Evolutionary conservation across 164 flowering plant genomes (phyloP).

Genomic region (Dillenia turbinata): DNA sequence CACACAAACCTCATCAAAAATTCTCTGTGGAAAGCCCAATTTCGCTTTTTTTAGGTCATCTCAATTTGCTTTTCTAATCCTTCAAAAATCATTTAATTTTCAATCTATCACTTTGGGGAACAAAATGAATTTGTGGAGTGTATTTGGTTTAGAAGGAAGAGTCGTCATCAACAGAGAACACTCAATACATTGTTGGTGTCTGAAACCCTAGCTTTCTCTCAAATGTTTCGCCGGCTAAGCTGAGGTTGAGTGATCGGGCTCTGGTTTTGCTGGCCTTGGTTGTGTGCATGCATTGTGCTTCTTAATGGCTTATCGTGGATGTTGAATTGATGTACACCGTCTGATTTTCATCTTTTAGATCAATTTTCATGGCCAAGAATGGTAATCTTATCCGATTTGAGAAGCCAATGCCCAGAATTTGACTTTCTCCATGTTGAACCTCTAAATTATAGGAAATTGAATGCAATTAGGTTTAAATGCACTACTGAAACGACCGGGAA

Average conservation of each 20-base stretch:
- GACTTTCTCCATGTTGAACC: too few species aligned
- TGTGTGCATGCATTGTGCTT: slow-evolving; percentile 52
- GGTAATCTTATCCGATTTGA: too few species aligned
- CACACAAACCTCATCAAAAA: not conserved
- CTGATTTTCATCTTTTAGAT: not conserved
- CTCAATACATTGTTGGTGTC: slow-evolving; percentile 32
- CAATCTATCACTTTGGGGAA: not conserved
- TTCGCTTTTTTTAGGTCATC: slow-evolving; percentile 11
- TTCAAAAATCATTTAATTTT: not conserved
- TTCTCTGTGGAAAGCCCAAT: not conserved
- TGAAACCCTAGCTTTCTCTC: slow-evolving; percentile 30
- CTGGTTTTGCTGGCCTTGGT: slow-evolving; percentile 68
- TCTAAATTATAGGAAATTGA: too few species aligned
- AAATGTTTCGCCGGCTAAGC: slow-evolving; percentile 24
- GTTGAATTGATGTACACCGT: not conserved
- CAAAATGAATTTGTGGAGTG: not conserved
- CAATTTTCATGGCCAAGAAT: too few species aligned
- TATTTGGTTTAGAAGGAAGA: not conserved
- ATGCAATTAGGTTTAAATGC: too few species aligned
- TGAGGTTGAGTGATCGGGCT: slow-evolving; percentile 67
- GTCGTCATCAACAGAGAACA: not conserved
- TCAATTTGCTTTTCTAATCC: slow-evolving; percentile 5
- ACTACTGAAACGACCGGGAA: too few species aligned
- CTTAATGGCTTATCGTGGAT: not conserved
- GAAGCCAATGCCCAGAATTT: too few species aligned